A percentile compares a stretch with the other conserved stretches of the same genome.
phyloP scores from a whole-genome alignment of 164 flowering plant species.

The Cinnamomum micranthum region DNA sequence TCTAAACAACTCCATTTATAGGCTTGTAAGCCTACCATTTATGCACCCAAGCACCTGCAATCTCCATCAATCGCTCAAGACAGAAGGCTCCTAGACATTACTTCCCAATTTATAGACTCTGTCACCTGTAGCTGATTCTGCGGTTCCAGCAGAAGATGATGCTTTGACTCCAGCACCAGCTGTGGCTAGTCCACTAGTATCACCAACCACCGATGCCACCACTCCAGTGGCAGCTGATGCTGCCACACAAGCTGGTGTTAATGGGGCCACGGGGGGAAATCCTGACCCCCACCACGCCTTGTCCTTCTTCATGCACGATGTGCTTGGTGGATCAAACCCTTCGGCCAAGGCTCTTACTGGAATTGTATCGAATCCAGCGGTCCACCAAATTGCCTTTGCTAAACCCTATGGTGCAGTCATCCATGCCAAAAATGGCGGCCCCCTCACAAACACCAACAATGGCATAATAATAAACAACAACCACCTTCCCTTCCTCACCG shows the following conservation, averaged over 20 bases:
- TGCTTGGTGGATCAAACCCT: slow-evolving; percentile 42
- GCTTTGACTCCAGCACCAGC: slow-evolving; percentile 2
- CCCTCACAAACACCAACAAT: slow-evolving; percentile 39
- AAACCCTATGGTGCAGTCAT: slow-evolving; percentile 66
- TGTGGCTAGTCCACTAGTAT: slow-evolving; percentile 5
- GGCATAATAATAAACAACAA: slow-evolving; percentile 27
- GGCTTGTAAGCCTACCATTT: neutral
- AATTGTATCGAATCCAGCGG: slow-evolving; percentile 43
- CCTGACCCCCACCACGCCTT: slow-evolving; percentile 19
- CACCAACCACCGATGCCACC: neutral
- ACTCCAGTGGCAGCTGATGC: too few relatives aligned
- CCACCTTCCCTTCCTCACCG: slow-evolving; percentile 26
- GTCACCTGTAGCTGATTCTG: too few relatives aligned
- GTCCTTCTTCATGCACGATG: slow-evolving; percentile 50
- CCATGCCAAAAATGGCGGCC: slow-evolving; percentile 44
- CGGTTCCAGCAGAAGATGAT: neutral
- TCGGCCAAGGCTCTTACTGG: slow-evolving; percentile 63
- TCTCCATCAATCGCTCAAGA: slow-evolving; percentile 5
- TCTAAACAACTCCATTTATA: slow-evolving; percentile 30
- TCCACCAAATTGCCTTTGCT: slow-evolving; percentile 60
- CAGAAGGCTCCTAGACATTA: neutral
- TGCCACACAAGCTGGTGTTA: neutral
- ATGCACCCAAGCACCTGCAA: neutral
- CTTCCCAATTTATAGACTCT: too few relatives aligned
- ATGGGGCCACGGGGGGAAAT: neutral